A percentile compares a stretch with the other conserved stretches of the same genome.
Evolutionary conservation across 2,329 filamentous ascomycete genomes (phyloP).

Genomic region (Pezicula carpinea): DNA sequence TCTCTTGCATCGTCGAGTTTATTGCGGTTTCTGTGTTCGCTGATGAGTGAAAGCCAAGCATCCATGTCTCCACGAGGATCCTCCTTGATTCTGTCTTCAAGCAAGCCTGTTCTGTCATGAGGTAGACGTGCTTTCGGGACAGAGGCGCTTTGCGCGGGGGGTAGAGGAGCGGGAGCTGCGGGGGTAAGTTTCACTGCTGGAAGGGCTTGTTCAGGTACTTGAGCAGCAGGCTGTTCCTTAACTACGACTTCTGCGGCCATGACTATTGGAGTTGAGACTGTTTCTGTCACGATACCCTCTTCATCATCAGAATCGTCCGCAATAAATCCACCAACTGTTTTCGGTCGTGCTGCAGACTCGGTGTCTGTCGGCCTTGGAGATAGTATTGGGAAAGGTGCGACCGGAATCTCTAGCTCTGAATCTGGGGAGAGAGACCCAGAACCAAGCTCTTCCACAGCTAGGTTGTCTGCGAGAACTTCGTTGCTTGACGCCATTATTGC

Average conservation of each 20-base stretch:
- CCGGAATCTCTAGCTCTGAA: neutral
- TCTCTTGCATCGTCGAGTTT: constrained; percentile 76
- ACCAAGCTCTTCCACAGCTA: neutral
- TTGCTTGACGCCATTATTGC: neutral
- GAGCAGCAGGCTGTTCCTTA: constrained; percentile 20
- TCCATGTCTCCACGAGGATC: constrained; percentile 90
- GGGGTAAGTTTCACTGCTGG: constrained; percentile 16
- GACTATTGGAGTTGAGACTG: constrained; percentile 16
- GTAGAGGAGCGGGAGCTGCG: constrained; percentile 10
- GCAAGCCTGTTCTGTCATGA: constrained; percentile 32
- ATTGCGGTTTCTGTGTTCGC: constrained; percentile 75
- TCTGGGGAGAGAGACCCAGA: neutral
- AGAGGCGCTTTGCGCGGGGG: constrained; percentile 17
- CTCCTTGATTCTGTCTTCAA: constrained; percentile 88
- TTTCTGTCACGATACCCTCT: constrained; percentile 15
- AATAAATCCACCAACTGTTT: constrained; percentile 30
- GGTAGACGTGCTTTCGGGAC: constrained; percentile 30
- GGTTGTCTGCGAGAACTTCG: too few relatives aligned
- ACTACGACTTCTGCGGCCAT: constrained; percentile 13
- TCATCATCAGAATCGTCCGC: constrained; percentile 32
- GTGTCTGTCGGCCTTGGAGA: constrained; percentile 1
- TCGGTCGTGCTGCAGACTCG: constrained; percentile 5
- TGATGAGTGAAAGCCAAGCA: constrained; percentile 84
- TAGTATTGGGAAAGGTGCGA: neutral
- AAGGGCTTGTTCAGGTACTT: constrained; percentile 19